Percentiles rank a stretch among this genome's conserved stretches.
These are phyloP conservation scores for Pseudogymnoascus sp. DNA, from an alignment of 2,329 filamentous ascomycete genomes.

Conservation along the genomic window DNA sequence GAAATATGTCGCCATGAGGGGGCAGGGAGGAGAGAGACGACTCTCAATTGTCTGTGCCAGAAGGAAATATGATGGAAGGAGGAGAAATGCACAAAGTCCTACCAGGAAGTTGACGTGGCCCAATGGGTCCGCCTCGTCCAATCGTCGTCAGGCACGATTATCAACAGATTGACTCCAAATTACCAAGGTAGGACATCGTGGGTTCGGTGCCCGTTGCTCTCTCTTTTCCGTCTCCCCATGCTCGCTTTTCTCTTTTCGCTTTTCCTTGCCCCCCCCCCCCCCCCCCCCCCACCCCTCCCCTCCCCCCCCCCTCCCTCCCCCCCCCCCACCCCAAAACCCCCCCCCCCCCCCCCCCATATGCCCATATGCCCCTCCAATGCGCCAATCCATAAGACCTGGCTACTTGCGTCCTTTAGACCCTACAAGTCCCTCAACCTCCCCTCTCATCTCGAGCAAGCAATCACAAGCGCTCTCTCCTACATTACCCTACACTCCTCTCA, in stretches of 20 bases:
- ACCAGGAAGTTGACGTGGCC: not conserved
- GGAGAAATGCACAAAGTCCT: not conserved
- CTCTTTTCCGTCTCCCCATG: not conserved
- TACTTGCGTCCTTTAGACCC: not conserved
- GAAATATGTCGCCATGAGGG: not conserved
- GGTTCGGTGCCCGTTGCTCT: not conserved
- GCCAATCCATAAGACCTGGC: not conserved
- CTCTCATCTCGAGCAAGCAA: not conserved
- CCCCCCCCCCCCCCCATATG: not conserved
- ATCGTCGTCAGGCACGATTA: slow-evolving; percentile 1
- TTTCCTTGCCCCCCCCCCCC: too few relatives aligned
- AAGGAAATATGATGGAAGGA: not conserved
- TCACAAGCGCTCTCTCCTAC: not conserved
- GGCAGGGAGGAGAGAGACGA: too few relatives aligned
- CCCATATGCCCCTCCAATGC: slow-evolving; percentile 1
- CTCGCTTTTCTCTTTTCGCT: too few relatives aligned
- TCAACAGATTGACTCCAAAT: not conserved
- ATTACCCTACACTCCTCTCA: not conserved
- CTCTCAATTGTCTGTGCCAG: not conserved
- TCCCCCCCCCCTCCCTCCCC: too few relatives aligned
- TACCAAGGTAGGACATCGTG: slow-evolving; percentile 2
- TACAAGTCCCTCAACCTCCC: not conserved
- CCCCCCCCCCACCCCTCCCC: too few relatives aligned
- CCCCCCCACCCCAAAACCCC: too few relatives aligned
- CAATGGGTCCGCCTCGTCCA: slow-evolving; percentile 1